These are phyloP conservation scores for Paramicrosporidium saccamoebae DNA, from an alignment of 371 early-diverging fungal species.

Conservation along the genomic window DNA sequence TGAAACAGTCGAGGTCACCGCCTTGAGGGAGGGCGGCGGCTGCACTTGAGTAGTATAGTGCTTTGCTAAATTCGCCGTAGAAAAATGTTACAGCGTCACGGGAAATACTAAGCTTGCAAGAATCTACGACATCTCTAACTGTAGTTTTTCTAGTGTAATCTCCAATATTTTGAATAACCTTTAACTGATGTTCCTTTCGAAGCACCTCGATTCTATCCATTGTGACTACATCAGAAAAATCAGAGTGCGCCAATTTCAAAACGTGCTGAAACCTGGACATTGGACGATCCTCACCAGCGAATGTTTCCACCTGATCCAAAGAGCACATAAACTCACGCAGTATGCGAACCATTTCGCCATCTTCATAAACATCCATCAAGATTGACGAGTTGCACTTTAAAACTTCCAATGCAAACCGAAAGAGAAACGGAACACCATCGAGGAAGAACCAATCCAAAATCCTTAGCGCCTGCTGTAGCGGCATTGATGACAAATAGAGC, in stretches of 20 bases:
- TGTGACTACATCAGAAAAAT: constrained; percentile 51
- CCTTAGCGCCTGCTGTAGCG: constrained; percentile 44
- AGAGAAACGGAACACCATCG: constrained; percentile 68
- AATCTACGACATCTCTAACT: too few relatives aligned
- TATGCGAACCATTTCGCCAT: constrained; percentile 54
- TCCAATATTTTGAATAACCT: constrained; percentile 77
- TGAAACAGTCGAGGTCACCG: too few relatives aligned
- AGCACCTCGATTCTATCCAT: constrained; percentile 37
- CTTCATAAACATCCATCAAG: constrained; percentile 44
- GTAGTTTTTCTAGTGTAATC: constrained; percentile 66
- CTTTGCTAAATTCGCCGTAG: too few relatives aligned
- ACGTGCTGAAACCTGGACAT: constrained; percentile 62
- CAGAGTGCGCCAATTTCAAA: constrained; percentile 58
- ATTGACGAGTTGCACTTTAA: constrained; percentile 68
- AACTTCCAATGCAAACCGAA: constrained; percentile 65
- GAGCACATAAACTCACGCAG: constrained; percentile 34
- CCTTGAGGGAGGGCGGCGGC: too few relatives aligned
- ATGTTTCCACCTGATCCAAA: constrained; percentile 16
- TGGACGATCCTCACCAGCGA: constrained; percentile 14
- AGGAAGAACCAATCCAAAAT: constrained; percentile 72
- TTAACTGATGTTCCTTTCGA: constrained; percentile 54
- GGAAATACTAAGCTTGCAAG: too few relatives aligned
- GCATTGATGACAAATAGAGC: constrained; percentile 71
- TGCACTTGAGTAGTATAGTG: too few relatives aligned
- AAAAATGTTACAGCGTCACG: too few relatives aligned